Evolutionary conservation across 768 basidiomycete species (phyloP).

Genomic region (Floccularia luteovirens): DNA sequence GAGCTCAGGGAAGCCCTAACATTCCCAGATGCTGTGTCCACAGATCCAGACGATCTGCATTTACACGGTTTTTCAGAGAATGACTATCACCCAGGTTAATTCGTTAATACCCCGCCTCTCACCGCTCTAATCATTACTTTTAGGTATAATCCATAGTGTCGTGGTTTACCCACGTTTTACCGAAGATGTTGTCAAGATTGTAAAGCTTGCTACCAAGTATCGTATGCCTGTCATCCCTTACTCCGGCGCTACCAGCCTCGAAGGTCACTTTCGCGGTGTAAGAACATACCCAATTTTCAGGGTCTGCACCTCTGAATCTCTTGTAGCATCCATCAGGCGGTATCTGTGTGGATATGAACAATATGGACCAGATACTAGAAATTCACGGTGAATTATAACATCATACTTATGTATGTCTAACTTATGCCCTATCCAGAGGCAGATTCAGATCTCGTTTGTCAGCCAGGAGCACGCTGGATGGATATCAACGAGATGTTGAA

Average conservation of each 20-base stretch:
- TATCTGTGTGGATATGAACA: constrained; percentile 73
- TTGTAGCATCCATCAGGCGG: constrained; percentile 42
- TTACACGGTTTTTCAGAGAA: constrained; percentile 49
- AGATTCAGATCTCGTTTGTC: constrained; percentile 69
- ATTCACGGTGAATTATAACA: constrained; percentile 50
- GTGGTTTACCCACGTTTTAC: constrained; percentile 63
- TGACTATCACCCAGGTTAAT: constrained; percentile 40
- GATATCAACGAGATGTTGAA: constrained; percentile 62
- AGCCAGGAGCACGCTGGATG: constrained; percentile 67
- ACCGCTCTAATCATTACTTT: constrained; percentile 1
- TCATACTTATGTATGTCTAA: not conserved
- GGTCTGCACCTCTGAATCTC: not conserved
- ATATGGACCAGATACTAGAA: constrained; percentile 73
- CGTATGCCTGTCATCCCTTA: constrained; percentile 74
- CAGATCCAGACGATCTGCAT: constrained; percentile 41
- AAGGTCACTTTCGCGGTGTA: constrained; percentile 69
- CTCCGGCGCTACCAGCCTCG: constrained; percentile 76
- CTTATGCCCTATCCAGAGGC: constrained; percentile 31
- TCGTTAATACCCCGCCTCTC: not conserved
- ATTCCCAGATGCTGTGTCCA: constrained; percentile 32
- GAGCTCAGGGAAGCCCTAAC: constrained; percentile 37
- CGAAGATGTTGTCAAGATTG: constrained; percentile 75
- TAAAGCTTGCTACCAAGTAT: constrained; percentile 68
- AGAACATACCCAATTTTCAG: not conserved
- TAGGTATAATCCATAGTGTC: constrained; percentile 44